Evolutionary conservation across 768 basidiomycete genomes (phyloP).

Genomic region (Boletus eberwhitei): DNA sequence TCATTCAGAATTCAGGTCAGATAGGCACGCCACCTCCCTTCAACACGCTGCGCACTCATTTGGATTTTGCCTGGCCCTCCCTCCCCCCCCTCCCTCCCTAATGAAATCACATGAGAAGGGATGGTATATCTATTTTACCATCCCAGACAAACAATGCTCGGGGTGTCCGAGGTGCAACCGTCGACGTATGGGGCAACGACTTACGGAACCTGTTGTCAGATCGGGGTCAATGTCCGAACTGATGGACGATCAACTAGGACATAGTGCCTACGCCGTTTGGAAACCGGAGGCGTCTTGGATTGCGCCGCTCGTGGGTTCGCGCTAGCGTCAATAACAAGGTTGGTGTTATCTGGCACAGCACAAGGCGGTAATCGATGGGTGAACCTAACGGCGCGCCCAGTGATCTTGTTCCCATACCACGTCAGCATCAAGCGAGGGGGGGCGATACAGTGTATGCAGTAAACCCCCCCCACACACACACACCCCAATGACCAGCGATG

Average conservation of each 20-base stretch:
- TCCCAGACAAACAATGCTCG: not conserved
- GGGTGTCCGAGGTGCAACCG: conserved; percentile 2
- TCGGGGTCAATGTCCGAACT: not conserved
- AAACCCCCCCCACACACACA: not conserved
- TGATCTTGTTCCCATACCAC: not conserved
- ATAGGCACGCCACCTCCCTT: not conserved
- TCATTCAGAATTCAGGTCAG: not conserved
- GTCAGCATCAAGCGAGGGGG: not conserved
- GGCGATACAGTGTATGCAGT: not conserved
- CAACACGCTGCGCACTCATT: not conserved
- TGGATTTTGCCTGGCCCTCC: not conserved
- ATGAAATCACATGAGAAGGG: not conserved
- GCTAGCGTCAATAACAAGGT: not conserved
- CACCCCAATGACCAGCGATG: not conserved
- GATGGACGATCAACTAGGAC: not conserved
- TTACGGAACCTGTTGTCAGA: conserved; percentile 1
- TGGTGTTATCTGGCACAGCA: not conserved
- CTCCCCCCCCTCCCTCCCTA: not conserved
- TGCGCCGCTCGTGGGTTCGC: not conserved
- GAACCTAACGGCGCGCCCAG: not conserved
- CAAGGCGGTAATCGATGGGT: no score
- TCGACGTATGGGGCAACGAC: not conserved
- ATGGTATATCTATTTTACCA: not conserved
- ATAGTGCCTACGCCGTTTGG: not conserved
- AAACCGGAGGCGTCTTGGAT: no score